Conservation (phyloP, 1,139 yeast species). For the Yamadazyma triangularis region DNA sequence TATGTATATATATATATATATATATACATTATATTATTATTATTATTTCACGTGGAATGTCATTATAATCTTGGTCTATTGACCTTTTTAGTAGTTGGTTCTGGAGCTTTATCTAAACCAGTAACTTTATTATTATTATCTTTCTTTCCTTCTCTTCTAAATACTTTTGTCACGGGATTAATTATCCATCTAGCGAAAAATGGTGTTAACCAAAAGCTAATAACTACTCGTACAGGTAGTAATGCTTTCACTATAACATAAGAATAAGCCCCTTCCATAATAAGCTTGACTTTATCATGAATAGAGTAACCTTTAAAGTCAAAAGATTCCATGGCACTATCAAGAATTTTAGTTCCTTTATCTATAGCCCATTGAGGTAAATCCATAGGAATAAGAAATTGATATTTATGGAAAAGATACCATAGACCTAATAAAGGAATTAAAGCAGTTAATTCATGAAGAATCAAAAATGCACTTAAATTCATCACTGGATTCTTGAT, state of each 20-base stretch:
- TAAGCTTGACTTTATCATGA: slow-evolving; percentile 51
- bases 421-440: slow-evolving; percentile 74
- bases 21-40: no score
- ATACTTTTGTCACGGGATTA: slow-evolving; percentile 45
- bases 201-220: slow-evolving; percentile 62
- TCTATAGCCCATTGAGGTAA: slow-evolving; percentile 64
- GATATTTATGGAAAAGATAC: slow-evolving; percentile 62
- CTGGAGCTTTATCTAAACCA: background rate
- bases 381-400: slow-evolving; percentile 42
- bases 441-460: slow-evolving; percentile 86
- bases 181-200: slow-evolving; percentile 59
- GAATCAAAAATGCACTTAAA: slow-evolving; percentile 64
- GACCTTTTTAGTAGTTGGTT: background rate
- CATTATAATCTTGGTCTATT: background rate
- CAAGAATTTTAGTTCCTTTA: slow-evolving; percentile 58
- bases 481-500: slow-evolving; percentile 64
- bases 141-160: slow-evolving; percentile 9
- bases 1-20: no score
- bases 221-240: slow-evolving; percentile 56
- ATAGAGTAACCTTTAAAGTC: slow-evolving; percentile 34
- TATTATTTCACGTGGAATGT: no score
- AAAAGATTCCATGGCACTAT: slow-evolving; percentile 33
- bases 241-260: slow-evolving; percentile 70
- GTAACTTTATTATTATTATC: background rate
- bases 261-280: slow-evolving; percentile 85